Conservation (phyloP, 192 early-diverging fungal genomes). For the Coemansia sp. region DNA sequence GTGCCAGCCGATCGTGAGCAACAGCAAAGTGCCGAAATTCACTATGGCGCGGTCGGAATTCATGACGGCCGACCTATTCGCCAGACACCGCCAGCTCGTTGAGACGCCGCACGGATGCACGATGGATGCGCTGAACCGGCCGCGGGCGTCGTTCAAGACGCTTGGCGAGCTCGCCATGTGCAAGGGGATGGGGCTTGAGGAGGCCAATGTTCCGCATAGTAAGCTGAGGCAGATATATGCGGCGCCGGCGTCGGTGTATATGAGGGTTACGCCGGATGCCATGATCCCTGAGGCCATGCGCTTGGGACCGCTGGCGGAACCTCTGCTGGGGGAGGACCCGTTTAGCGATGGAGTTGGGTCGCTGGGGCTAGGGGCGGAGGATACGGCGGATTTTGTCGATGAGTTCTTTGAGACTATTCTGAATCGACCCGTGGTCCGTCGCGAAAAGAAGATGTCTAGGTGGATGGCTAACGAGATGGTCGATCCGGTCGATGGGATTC, state of each 20-base stretch:
- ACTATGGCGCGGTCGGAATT: slow-evolving; percentile 45
- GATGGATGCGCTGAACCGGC: neutral
- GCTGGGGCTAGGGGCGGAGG: slow-evolving; percentile 14
- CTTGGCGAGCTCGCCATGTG: slow-evolving; percentile 30
- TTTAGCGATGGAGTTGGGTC: slow-evolving; percentile 25
- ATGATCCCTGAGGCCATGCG: slow-evolving; percentile 52
- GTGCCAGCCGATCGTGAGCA: neutral
- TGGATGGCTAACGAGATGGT: slow-evolving; percentile 25
- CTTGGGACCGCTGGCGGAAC: slow-evolving; percentile 42
- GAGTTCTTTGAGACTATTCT: slow-evolving; percentile 48
- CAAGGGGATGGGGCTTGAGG: slow-evolving; percentile 19
- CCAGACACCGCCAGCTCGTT: slow-evolving; percentile 42
- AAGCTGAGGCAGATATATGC: slow-evolving; percentile 44
- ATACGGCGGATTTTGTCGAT: slow-evolving; percentile 37
- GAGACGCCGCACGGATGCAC: neutral
- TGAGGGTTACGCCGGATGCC: slow-evolving; percentile 31
- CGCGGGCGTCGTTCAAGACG: slow-evolving; percentile 35
- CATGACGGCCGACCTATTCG: slow-evolving; percentile 33
- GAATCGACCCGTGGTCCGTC: slow-evolving; percentile 2
- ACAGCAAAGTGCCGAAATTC: slow-evolving; percentile 45
- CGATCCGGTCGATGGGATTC: slow-evolving; percentile 28
- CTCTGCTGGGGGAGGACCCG: slow-evolving; percentile 38
- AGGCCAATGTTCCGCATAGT: slow-evolving; percentile 29
- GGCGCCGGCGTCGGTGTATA: slow-evolving; percentile 44
- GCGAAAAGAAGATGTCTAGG: slow-evolving; percentile 7